Conservation (phyloP, 2,329 filamentous ascomycete species). For the Alternaria burnsii region DNA sequence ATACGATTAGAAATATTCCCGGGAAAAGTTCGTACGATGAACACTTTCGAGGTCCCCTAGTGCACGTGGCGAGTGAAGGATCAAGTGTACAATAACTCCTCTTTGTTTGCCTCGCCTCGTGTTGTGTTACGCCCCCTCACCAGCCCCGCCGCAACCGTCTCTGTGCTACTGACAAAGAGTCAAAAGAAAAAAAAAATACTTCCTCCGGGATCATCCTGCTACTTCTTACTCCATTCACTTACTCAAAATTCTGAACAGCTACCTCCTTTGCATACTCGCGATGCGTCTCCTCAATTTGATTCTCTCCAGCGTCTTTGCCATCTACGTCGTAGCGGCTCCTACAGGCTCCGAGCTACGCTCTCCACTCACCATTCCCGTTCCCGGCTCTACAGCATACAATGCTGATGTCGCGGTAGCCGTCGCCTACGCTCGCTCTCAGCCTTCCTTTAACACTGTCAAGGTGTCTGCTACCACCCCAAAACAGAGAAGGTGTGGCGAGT, state of each 20-base stretch:
- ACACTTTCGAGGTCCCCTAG: neutral
- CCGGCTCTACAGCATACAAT: conserved; percentile 2
- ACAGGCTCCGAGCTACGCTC: neutral
- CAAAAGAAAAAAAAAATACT: neutral
- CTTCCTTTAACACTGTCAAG: neutral
- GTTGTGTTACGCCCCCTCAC: neutral
- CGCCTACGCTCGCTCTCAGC: neutral
- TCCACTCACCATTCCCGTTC: neutral
- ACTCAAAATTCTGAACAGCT: neutral
- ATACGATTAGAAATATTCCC: neutral
- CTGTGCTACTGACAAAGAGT: neutral
- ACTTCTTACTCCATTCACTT: neutral
- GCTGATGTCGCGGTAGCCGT: neutral
- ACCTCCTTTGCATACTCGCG: neutral
- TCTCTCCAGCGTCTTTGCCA: neutral
- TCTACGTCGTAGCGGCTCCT: neutral
- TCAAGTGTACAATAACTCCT: neutral
- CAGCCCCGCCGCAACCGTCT: neutral
- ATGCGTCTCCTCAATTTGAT: neutral
- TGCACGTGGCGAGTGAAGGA: neutral
- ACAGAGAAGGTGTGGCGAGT: neutral
- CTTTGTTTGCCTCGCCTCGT: neutral
- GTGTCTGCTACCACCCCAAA: neutral
- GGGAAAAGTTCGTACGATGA: neutral
- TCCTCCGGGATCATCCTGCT: neutral